Conservation (phyloP, 306 rosid genomes). For the Quercus rubra region DNA sequence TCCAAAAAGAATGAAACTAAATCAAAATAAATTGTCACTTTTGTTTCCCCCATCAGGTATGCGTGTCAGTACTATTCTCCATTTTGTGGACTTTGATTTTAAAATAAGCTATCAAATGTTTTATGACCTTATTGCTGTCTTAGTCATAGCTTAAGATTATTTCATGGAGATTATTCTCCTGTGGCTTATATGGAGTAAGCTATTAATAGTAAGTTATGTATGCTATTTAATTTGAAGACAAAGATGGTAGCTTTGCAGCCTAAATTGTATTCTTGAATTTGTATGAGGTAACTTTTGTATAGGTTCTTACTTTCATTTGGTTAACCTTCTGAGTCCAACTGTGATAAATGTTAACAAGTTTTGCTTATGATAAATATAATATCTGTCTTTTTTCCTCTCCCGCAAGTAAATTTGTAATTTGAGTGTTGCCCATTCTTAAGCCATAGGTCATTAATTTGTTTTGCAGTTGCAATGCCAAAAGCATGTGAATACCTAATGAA, state of each 20-base stretch:
- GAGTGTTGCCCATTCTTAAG: neutral
- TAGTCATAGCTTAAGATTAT: neutral
- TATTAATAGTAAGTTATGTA: neutral
- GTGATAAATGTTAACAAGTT: neutral
- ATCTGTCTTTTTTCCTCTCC: neutral
- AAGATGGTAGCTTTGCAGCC: neutral
- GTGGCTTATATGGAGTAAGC: neutral
- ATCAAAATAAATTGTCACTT: too few relatives aligned
- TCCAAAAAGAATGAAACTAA: too few relatives aligned
- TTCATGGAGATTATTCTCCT: neutral
- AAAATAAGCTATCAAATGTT: neutral
- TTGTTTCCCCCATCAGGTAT: too few relatives aligned
- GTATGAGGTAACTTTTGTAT: neutral
- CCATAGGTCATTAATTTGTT: neutral
- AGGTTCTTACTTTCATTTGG: neutral
- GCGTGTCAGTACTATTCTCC: neutral
- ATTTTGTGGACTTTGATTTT: neutral
- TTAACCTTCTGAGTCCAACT: neutral
- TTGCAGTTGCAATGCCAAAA: conserved; percentile 1
- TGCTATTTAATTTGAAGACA: conserved; percentile 6
- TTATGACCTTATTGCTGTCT: neutral
- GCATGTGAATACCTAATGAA: conserved; percentile 7
- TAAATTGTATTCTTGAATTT: neutral
- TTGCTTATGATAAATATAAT: neutral
- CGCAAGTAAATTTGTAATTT: neutral